Base-by-base conservation (phyloP, 2,329 filamentous ascomycete species). In the Lasiodiplodia sp. region DNA sequence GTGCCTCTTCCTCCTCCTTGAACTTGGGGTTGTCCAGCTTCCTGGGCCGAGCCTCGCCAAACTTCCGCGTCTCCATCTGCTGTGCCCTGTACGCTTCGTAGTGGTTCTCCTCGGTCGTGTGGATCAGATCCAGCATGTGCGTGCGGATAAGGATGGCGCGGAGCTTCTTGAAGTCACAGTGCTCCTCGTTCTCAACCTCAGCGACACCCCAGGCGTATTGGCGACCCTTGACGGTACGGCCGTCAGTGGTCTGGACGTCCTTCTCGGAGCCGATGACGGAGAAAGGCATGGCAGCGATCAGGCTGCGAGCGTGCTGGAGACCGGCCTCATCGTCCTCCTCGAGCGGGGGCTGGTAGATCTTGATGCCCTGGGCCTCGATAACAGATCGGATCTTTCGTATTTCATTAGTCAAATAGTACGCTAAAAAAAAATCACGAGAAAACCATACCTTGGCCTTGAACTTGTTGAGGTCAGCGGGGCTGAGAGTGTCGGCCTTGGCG, bases 1-100 rank as follows among this genome's bases (percentile, higher is more conserved):
- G 90, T 71, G 93, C 92, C 87, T 99, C 96, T 81, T 99, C 96
- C 84, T 99, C 96, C 83, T 99, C 96, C 90, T 99, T 99, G 89
- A 98, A 99, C 87, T 99, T 99, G 85, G 96, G 96, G 87, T 99
- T 99, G 86, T 99, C 96, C 76, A 99, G 87, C 89, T 99, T 99
- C 83, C 95, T 89, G 75, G 96, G 96, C 74, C 95, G 91, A 70
- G 94, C 95, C 86, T 99, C 96, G 83, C 96, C 96, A 76, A 99
- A 98, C 85, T 99, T 99, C 85, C 96, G 90, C 63, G 96, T 99
- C 87, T 99, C 96, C 96, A 99, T 99, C 85, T 99, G 96, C 83
- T 97, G 93, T 67, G 96, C 96, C 77, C 96, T 95, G 87, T 99
- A 99, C 70, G 93, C 95, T 84, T 99, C 96, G 86, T 99, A 99